Evolutionary conservation across 108 stramenopile species (phyloP).

Genomic region (Cyclotella atomus): DNA sequence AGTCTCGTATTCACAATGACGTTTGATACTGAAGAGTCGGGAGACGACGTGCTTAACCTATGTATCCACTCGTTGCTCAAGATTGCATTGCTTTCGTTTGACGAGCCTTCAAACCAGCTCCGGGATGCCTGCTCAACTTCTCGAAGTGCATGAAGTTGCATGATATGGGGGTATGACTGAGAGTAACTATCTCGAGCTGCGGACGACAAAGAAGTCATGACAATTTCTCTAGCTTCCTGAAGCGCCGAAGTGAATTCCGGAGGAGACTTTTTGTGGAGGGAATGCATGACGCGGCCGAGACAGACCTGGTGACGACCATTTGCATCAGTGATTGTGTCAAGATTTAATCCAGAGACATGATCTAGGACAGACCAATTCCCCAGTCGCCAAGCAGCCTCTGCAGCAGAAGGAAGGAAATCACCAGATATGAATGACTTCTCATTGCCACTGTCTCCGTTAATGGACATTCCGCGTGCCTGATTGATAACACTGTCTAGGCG

Average conservation of each 20-base stretch:
- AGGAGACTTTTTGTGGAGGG: constrained; percentile 41
- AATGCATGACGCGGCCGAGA: constrained; percentile 71
- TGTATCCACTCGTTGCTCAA: constrained; percentile 52
- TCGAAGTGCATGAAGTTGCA: constrained; percentile 71
- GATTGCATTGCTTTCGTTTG: constrained; percentile 25
- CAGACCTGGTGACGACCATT: constrained; percentile 53
- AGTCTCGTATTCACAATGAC: constrained; percentile 68
- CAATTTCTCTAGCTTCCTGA: constrained; percentile 54
- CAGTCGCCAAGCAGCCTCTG: constrained; percentile 89
- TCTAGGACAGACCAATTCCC: constrained; percentile 79
- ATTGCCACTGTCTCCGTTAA: constrained; percentile 3
- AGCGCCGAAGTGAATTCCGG: constrained; percentile 40
- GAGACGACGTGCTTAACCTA: constrained; percentile 48
- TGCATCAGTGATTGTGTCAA: constrained; percentile 13
- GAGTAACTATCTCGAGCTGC: constrained; percentile 80
- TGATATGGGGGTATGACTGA: constrained; percentile 66
- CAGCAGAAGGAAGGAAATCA: constrained; percentile 58
- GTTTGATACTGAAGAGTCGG: constrained; percentile 49
- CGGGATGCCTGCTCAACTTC: constrained; percentile 72
- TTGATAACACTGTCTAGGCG: constrained; percentile 86
- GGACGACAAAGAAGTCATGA: constrained; percentile 69
- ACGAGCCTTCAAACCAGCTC: constrained; percentile 19
- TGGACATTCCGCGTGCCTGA: constrained; percentile 66
- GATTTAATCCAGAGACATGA: constrained; percentile 15
- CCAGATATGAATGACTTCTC: constrained; percentile 8